Evolutionary conservation across 192 early-diverging fungal species (phyloP), one percentile per base, ranked within the genome.

Genomic region (Coemansia sp.): DNA sequence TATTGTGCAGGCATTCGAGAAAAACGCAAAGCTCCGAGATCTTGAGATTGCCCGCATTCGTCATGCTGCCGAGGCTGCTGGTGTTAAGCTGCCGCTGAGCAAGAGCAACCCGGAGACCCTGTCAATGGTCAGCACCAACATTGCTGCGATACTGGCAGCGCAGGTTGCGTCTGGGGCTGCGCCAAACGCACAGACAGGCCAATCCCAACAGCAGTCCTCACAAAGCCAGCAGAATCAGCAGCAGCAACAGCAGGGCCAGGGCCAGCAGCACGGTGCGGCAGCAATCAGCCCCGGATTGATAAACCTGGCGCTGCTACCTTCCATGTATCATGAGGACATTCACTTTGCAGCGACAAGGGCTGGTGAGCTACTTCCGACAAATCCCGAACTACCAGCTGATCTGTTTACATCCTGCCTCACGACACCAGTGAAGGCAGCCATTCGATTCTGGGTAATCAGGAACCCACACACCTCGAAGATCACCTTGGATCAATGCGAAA

Each of bases 401-500:
- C 85, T 99, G 54, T 97, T 99, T 64, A 96, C 95, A 9, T 85
- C 93, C 31, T 99, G 97, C 71, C 76, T 99, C 57, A 97, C 97
- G 1, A 97, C 94, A 6, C 97, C 97, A 2, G 91, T 99, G 51
- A 90, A 94, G 75, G 95, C 95, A 71, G 94, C 94, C 2, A 78
- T 98, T 65, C 79, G 94, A 22, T 97, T 91, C 90, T 94, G 94
- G 77, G 87, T 96, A 6, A 86, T 89, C 27, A 89, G 92, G 55
- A 92, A 95, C 70, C 92, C 92, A 20, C 77, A 94, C 46, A 69
- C 87, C 21, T 63, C 77, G 21, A 75, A 80, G 33, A 85, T 96
- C 36, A 94, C 92, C 0, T 93, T 96, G 90, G 74, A 82, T n/a
- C 70, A 71, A 66, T 70, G 74, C 70, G 74, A 74, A 29, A 29